phyloP scores from a whole-genome alignment of 129 eudicot species.

The Deinandra increscens region DNA sequence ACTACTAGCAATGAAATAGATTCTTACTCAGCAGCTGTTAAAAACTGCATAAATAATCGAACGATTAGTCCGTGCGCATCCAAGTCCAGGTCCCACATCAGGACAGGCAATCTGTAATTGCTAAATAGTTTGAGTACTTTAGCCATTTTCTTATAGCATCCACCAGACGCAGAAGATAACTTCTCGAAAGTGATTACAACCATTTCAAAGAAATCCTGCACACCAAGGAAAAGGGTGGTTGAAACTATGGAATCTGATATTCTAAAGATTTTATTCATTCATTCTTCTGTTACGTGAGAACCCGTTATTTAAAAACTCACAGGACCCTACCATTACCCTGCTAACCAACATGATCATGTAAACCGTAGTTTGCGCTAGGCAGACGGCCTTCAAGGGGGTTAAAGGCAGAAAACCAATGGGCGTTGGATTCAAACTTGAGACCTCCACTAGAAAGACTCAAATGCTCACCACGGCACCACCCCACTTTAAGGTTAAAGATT shows the following conservation, averaged over 20 bases:
- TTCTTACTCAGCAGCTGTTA: conserved; percentile 37
- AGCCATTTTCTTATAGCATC: conserved; percentile 32
- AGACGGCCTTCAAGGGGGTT: too few species aligned
- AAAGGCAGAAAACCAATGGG: too few species aligned
- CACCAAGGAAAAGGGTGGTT: not conserved
- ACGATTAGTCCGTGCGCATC: conserved; percentile 29
- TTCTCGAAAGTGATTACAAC: conserved; percentile 36
- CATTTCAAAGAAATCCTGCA: conserved; percentile 46
- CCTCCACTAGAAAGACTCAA: too few species aligned
- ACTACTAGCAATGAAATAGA: not conserved
- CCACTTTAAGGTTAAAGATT: too few species aligned
- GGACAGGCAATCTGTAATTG: conserved; percentile 17
- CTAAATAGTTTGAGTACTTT: conserved; percentile 32
- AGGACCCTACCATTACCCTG: too few species aligned
- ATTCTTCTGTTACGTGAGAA: too few species aligned
- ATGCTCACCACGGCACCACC: too few species aligned
- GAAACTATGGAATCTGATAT: too few species aligned
- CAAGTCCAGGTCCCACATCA: conserved; percentile 46
- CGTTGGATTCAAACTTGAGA: too few species aligned
- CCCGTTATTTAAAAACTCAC: too few species aligned
- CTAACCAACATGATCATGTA: too few species aligned
- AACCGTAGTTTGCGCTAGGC: too few species aligned
- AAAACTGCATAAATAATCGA: conserved; percentile 40
- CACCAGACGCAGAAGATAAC: conserved; percentile 27
- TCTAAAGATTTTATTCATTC: not conserved